Base-by-base conservation (phyloP, 106 monocot species). In the Dactylorhiza incarnata region DNA sequence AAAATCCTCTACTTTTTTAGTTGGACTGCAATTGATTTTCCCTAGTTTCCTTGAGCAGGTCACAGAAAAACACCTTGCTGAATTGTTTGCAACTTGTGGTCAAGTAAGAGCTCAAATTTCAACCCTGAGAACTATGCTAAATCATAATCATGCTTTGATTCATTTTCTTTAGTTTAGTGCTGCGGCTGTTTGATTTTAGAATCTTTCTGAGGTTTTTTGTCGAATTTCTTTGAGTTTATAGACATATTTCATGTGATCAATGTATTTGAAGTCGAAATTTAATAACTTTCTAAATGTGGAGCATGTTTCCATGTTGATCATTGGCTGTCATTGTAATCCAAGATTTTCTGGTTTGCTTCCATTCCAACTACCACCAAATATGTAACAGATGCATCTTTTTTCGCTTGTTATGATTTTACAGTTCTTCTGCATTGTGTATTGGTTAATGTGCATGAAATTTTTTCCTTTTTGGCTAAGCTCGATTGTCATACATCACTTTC, bases 21-120 rank as follows among this genome's bases (percentile, higher is more conserved):
- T 48, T 47, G 5, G 22, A 24, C 46, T 56, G 45, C 5, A 49
- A 47, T n/a, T 14, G 15, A 22, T 49, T 7, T 55, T 11, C 26
- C 17, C 3, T 51, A 22, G 3, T 70, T 23, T 22, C 12, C n/a
- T 17, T 45, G 67, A 19, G 62, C 68, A 86, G 89, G 79, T 89
- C n/a, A 89, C 89, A 44, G 89, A 89, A 62, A 84, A 89, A 79
- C 72, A 79, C 10, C 89, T 89, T 75, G 86, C 84, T 68, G 86
- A 74, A 29, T 24, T 86, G 45, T 86, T 89, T 77, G 58, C 74
- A 17, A 62, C 3, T 44, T 89, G 84, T 73, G 89, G 89, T n/a
- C 78, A 78, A 75, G 89, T 89, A 81, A 84, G 89, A 77, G 55
- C 29, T 72, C 56, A 14, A 25, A 56, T 12, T 50, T 52, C 80